Evolutionary conservation across 768 basidiomycete species (phyloP), one percentile per base, ranked within the genome.

Genomic region (Boletus huronensis): DNA sequence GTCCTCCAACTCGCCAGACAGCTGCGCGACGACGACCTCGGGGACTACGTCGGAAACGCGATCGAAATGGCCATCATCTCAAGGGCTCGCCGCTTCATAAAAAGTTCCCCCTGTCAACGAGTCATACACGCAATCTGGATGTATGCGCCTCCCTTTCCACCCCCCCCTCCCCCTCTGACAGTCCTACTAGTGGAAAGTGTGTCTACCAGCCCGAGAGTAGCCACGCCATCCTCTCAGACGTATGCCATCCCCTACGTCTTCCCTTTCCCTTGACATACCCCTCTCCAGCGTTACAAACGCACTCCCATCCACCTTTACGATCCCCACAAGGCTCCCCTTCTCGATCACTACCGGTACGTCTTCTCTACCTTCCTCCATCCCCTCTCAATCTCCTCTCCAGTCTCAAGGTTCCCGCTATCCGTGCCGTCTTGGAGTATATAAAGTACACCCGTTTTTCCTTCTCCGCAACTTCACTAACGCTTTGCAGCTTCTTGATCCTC

Each of bases 301-400:
- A 90, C 82, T 25, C 93, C 95, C 11, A 81, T 97, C 32, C 91
- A 94, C 68, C 88, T 96, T 62, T 97, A 98, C 69, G 93, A 98
- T 66, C 94, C 94, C 3, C 88, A 93, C 65, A 91, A 85, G 67
- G 94, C 94, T 0, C 92, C 94, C 17, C 70, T 97, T n/a, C 80
- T 98, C 7, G 93, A 98, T 66, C 94, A 98, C 71, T 98, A 97
- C 65, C 85, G 95, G 90, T 91, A 51, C 31, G 79, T 67, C 38
- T 7, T 38, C 23, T 40, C 25, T 43, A 28, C 26, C 29, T 26
- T 6, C 9, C 17, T 14, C 14, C 8, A 4, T 10, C 21, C 17
- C 32, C 31, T 52, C 43, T 55, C 59, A 44, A 31, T 19, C 6
- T 17, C 19, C 6, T 35, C 43, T 45, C 11, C 36, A 92, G 90